phyloP scores from a whole-genome alignment of 352 stramenopile genomes.

The Lagenidium sp. region DNA sequence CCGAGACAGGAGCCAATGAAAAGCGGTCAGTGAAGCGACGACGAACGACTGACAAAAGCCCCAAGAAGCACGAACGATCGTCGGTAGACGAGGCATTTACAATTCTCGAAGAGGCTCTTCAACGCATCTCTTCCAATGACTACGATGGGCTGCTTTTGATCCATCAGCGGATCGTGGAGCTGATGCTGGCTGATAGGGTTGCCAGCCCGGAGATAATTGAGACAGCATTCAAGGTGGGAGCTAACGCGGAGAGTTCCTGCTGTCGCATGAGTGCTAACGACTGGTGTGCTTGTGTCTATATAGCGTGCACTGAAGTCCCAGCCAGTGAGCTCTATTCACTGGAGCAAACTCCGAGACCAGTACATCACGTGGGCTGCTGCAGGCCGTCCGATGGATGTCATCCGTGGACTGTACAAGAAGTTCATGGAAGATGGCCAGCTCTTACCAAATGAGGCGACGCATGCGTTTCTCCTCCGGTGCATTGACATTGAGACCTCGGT shows the following conservation, averaged over 20 bases:
- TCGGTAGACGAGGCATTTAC: conserved; percentile 26
- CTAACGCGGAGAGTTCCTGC: neutral
- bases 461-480: conserved; percentile 55
- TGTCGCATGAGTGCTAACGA: neutral
- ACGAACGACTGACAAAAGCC: conserved; percentile 23
- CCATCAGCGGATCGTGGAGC: conserved; percentile 40
- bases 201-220: conserved; percentile 21
- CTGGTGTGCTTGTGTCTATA: neutral
- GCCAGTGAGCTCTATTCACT: conserved; percentile 34
- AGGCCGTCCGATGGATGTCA: conserved; percentile 20
- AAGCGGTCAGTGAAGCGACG: conserved; percentile 39
- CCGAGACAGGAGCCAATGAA: conserved; percentile 10
- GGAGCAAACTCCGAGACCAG: conserved; percentile 49
- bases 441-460: conserved; percentile 45
- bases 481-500: conserved; percentile 61
- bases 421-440: conserved; percentile 64
- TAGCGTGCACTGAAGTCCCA: conserved; percentile 38
- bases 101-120: conserved; percentile 40
- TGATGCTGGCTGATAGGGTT: conserved; percentile 24
- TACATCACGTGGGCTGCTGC: conserved; percentile 50
- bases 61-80: conserved; percentile 13
- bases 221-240: conserved; percentile 28
- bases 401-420: conserved; percentile 48
- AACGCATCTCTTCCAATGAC: conserved; percentile 28
- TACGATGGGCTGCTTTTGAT: conserved; percentile 36